Base-by-base conservation (phyloP, 202 grass and related monocot species). In the Zoysia matrella region DNA sequence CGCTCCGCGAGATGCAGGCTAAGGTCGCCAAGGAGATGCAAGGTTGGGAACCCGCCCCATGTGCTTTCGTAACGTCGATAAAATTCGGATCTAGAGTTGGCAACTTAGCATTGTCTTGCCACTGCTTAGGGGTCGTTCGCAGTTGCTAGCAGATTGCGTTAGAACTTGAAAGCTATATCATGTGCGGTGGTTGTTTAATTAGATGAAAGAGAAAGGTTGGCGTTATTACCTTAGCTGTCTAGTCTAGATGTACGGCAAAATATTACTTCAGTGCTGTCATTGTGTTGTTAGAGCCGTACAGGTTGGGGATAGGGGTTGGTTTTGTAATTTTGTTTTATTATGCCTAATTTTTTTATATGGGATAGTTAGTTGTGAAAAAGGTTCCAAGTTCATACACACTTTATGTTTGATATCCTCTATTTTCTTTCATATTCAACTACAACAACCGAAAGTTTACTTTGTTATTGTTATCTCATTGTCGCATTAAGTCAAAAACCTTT, bases 21-120 rank as follows among this genome's bases (percentile, higher is more conserved):
- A 94, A 89, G 75, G 92, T 91, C 77, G 89, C 89, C 78, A 91
- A 89, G 84, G 92, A 94, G 77, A 94, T 94, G 92, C 92, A 91
- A 91, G 92, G 92, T 94, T 55, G 7, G 86, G 47, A 60, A 52
- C 10, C 52, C 76, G 72, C n/a, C 45, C 60, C 30, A 22, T 22
- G 36, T 15, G 30, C 30, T 44, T 66, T 13, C 39, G 10, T 47
- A 9, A 0, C 5, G 36, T 1, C 12, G 12, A 46, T 72, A 8
- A 54, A 52, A 80, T 65, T 73, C 0, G 7, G 39, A 60, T 72
- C 16, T 47, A 36, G 7, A 53, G 44, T 3, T 43, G 42, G 22
- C 2, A 39, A 16, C 16, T 80, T 46, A 47, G 11, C 15, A 16
- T 54, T 53, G 10, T 45, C 15, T 67, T 69, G 54, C 47, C 69